Evolutionary conservation across 345 rosid genomes (phyloP).

Genomic region (Aquilaria yunnanensis): DNA sequence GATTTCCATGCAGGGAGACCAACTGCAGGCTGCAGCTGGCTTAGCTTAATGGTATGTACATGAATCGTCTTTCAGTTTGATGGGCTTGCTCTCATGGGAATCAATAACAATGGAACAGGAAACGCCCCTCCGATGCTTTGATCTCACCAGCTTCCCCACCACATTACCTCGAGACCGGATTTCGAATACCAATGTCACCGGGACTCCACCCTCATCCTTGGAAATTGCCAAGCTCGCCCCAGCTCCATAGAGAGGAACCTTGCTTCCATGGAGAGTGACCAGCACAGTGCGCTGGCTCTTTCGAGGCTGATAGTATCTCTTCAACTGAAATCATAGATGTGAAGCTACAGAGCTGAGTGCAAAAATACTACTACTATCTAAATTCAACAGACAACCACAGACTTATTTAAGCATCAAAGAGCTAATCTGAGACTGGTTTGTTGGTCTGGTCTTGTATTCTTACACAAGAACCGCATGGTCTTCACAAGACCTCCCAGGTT

Average conservation of each 20-base stretch:
- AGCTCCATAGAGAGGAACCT: conserved; percentile 77
- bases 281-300: conserved; percentile 49
- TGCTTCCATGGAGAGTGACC: conserved; percentile 40
- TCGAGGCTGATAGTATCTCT: conserved; percentile 70
- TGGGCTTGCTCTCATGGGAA: conserved; percentile 40
- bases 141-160: conserved; percentile 69
- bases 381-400: no score
- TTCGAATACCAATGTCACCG: conserved; percentile 53
- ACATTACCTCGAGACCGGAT: conserved; percentile 60
- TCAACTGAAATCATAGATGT: conserved; percentile 37
- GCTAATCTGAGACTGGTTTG: no score
- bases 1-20: no score
- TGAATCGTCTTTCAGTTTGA: conserved; percentile 34
- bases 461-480: background rate
- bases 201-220: conserved; percentile 38
- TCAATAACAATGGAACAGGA: conserved; percentile 54
- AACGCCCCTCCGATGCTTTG: conserved; percentile 40
- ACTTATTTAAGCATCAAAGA: no score
- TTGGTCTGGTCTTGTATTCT: no score
- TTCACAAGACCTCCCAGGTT: no score
- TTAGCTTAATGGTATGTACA: conserved; percentile 27
- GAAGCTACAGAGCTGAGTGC: background rate
- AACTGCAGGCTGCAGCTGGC: no score
- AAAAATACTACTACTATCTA: no score
- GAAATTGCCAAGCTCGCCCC: conserved; percentile 45